Evolutionary conservation across 1,284 basidiomycete genomes (phyloP).

Genomic region (Trametes polyzona): DNA sequence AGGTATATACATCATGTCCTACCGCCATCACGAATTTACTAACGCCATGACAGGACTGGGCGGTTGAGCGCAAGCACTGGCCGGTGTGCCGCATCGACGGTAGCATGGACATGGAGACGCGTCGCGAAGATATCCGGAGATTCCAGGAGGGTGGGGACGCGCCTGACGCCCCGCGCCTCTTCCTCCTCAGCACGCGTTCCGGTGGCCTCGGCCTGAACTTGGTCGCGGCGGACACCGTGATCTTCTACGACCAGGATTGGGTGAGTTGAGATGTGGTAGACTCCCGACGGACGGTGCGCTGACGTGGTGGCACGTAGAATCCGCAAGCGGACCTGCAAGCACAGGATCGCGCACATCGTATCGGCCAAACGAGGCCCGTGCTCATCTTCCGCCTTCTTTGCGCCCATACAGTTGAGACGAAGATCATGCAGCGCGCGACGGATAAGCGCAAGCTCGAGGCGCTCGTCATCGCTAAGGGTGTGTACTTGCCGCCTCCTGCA

Average conservation of each 20-base stretch:
- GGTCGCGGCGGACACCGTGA: slow-evolving; percentile 92
- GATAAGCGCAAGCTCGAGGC: slow-evolving; percentile 93
- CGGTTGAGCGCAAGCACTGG: slow-evolving; percentile 80
- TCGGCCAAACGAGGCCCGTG: slow-evolving; percentile 90
- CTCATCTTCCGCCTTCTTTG: slow-evolving; percentile 88
- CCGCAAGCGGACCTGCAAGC: slow-evolving; percentile 98
- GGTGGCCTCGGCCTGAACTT: slow-evolving; percentile 94
- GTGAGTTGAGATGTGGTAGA: slow-evolving; percentile 43
- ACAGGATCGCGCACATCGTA: slow-evolving; percentile 94
- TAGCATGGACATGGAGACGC: slow-evolving; percentile 72
- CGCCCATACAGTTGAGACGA: slow-evolving; percentile 89
- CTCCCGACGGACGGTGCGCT: not conserved
- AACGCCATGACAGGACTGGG: slow-evolving; percentile 71
- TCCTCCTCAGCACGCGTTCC: slow-evolving; percentile 90
- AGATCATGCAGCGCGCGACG: slow-evolving; percentile 87
- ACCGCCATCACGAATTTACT: not conserved
- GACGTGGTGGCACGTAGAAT: slow-evolving; percentile 57
- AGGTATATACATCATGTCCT: slow-evolving; percentile 50
- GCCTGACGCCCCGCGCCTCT: slow-evolving; percentile 75
- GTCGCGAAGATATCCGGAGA: slow-evolving; percentile 82
- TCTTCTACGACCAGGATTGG: slow-evolving; percentile 97
- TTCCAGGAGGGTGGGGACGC: slow-evolving; percentile 82
- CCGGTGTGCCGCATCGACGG: slow-evolving; percentile 92
- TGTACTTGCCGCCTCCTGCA: slow-evolving; percentile 9
- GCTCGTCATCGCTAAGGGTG: slow-evolving; percentile 91